These are phyloP conservation scores for Ophidiomyces ophidiicola DNA, from an alignment of 2,329 filamentous ascomycete genomes.

Conservation along the genomic window DNA sequence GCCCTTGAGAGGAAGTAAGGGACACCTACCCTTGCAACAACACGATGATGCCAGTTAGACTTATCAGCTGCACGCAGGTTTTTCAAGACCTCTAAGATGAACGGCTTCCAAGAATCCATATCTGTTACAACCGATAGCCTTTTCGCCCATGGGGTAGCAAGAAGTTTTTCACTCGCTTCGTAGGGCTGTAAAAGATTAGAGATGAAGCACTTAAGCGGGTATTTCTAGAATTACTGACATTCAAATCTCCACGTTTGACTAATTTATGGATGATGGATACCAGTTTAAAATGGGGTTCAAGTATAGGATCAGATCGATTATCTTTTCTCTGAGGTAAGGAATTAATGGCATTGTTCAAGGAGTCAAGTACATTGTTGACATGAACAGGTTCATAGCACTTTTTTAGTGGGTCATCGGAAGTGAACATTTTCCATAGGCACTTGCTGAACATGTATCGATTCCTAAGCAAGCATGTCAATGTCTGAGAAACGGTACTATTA, in stretches of 20 bases:
- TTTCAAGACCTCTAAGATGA: conserved; percentile 49
- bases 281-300: conserved; percentile 90
- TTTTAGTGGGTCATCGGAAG: conserved; percentile 32
- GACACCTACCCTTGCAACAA: conserved; percentile 57
- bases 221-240: conserved; percentile 21
- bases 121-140: conserved; percentile 40
- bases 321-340: conserved; percentile 50
- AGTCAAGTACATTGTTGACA: conserved; percentile 42
- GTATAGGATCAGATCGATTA: conserved; percentile 56
- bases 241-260: conserved; percentile 42
- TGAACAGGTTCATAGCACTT: conserved; percentile 26
- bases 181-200: conserved; percentile 33
- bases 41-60: conserved; percentile 88
- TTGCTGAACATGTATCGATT: conserved; percentile 59
- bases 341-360: conserved; percentile 49
- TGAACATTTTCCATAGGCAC: conserved; percentile 60
- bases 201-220: conserved; percentile 19
- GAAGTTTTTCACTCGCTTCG: conserved; percentile 40
- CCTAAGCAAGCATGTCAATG: conserved; percentile 27
- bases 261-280: conserved; percentile 72
- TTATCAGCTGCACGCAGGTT: conserved; percentile 61
- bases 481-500: neutral
- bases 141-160: conserved; percentile 44
- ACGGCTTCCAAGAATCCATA: conserved; percentile 45
- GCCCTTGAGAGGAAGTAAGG: conserved; percentile 22